phyloP scores from a whole-genome alignment of 768 basidiomycete genomes.

The Tubosaeta sp. region DNA sequence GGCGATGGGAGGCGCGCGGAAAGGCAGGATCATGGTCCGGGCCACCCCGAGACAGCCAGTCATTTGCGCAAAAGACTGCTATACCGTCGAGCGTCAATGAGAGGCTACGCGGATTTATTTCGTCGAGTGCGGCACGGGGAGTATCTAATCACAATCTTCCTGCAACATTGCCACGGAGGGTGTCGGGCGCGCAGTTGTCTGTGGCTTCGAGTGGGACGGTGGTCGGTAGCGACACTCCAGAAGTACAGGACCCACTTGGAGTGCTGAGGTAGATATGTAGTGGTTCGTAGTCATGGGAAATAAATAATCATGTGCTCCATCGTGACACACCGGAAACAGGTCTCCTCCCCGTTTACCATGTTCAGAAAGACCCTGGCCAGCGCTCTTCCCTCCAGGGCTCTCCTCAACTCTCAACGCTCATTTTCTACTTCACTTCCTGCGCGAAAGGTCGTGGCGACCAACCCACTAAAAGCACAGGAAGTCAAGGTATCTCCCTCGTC shows the following conservation, averaged over 20 bases:
- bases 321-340: conserved; percentile 15
- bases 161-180: conserved; percentile 12
- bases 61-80: conserved; percentile 8
- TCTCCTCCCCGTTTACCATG: conserved; percentile 40
- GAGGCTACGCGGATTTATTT: conserved; percentile 16
- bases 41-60: conserved; percentile 16
- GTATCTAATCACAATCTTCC: conserved; percentile 15
- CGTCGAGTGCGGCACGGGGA: conserved; percentile 12
- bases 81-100: conserved; percentile 19
- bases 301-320: conserved; percentile 14
- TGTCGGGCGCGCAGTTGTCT: conserved; percentile 23
- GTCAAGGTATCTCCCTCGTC: conserved; percentile 52
- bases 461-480: conserved; percentile 76
- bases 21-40: conserved; percentile 18
- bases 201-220: conserved; percentile 18
- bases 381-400: conserved; percentile 33
- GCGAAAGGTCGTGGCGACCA: conserved; percentile 61
- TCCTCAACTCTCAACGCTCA: conserved; percentile 47
- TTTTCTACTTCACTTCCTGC: conserved; percentile 65
- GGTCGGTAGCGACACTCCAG: conserved; percentile 4
- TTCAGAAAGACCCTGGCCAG: conserved; percentile 57
- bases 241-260: conserved; percentile 28
- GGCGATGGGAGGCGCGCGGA: conserved; percentile 32
- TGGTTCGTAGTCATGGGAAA: conserved; percentile 17
- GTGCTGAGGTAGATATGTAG: conserved; percentile 21